phyloP scores from a whole-genome alignment of 2,329 filamentous ascomycete genomes.

The Fusarium tuaranense region DNA sequence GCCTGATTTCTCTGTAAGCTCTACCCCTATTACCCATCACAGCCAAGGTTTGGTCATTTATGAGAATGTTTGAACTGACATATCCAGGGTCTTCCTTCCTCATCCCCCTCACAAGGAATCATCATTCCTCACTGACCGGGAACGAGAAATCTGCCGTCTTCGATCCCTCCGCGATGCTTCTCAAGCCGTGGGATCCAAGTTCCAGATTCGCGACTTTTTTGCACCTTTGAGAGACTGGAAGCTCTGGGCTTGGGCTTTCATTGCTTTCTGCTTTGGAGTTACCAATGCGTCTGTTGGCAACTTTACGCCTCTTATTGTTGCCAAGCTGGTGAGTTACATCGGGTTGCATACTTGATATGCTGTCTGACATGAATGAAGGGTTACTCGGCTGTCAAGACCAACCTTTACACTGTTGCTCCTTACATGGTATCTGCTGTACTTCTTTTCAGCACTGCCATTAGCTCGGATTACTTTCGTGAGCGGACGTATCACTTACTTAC shows the following conservation, averaged over 20 bases:
- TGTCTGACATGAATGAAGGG: neutral
- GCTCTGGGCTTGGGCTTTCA: neutral
- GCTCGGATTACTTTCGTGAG: constrained; percentile 2
- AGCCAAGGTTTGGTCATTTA: neutral
- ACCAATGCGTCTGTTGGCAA: neutral
- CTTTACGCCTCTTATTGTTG: constrained; percentile 3
- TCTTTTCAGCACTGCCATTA: constrained; percentile 1
- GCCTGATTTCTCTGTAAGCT: neutral
- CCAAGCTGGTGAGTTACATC: neutral
- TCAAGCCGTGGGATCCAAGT: neutral
- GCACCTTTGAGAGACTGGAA: neutral
- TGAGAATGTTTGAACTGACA: neutral
- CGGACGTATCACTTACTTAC: neutral
- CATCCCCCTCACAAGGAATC: neutral
- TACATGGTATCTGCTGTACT: neutral
- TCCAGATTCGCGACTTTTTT: neutral
- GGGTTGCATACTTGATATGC: too few relatives aligned
- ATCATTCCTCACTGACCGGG: neutral
- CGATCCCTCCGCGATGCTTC: neutral
- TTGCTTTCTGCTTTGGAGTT: neutral
- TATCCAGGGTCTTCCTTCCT: neutral
- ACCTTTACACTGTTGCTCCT: neutral
- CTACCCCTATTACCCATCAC: neutral
- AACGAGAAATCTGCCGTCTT: neutral
- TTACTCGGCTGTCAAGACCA: neutral